Percentiles rank a stretch among this genome's conserved stretches.
Evolutionary conservation across 306 rosid genomes (phyloP).

Genomic region (Glycine tomentella): DNA sequence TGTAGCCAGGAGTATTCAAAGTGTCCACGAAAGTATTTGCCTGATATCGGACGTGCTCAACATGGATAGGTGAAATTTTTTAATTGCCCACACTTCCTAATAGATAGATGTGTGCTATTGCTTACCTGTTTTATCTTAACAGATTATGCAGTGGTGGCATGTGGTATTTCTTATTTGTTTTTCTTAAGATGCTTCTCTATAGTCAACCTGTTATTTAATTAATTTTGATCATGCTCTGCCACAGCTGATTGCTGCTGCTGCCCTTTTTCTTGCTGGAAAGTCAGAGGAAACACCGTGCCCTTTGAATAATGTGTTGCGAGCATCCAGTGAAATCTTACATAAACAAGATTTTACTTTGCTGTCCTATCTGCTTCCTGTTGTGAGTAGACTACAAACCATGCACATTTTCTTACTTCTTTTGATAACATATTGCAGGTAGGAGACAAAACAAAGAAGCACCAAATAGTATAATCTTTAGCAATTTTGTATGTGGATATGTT

Average conservation of each 20-base stretch:
- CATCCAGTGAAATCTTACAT: constrained; percentile 66
- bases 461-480: too few relatives aligned
- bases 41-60: not conserved
- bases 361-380: constrained; percentile 67
- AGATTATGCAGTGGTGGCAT: not conserved
- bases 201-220: not conserved
- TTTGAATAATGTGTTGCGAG: constrained; percentile 68
- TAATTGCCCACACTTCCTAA: not conserved
- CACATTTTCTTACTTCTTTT: not conserved
- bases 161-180: constrained; percentile 4
- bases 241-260: constrained; percentile 80
- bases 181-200: not conserved
- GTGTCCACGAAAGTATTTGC: not conserved
- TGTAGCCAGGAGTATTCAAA: not conserved
- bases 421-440: not conserved
- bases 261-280: constrained; percentile 83
- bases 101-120: not conserved
- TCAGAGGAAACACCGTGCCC: constrained; percentile 81
- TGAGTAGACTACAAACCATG: constrained; percentile 51
- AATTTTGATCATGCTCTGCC: not conserved
- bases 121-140: not conserved
- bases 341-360: constrained; percentile 63
- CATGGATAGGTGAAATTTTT: not conserved
- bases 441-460: not conserved
- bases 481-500: too few relatives aligned